phyloP scores from a whole-genome alignment of 2,329 filamentous ascomycete genomes.

The Diaporthe vexans region DNA sequence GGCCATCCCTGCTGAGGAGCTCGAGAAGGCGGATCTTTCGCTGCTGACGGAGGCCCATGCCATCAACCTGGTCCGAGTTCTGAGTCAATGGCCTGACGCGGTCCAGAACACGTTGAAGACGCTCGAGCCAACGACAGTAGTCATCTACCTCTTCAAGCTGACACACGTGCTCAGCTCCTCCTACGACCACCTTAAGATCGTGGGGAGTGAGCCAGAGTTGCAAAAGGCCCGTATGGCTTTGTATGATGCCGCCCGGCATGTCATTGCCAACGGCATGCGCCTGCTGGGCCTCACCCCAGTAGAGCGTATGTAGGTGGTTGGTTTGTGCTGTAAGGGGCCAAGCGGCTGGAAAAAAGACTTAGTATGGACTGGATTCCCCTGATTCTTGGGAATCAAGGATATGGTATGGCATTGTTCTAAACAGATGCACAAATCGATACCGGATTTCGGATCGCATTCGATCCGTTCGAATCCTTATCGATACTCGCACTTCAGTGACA shows the following conservation, averaged over 20 bases:
- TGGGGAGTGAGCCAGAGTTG: conserved; percentile 82
- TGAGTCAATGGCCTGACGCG: conserved; percentile 89
- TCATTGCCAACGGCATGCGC: conserved; percentile 86
- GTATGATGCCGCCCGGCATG: conserved; percentile 81
- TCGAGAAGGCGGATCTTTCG: conserved; percentile 74
- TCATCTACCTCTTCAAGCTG: conserved; percentile 85
- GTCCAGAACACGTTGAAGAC: conserved; percentile 88
- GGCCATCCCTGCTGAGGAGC: conserved; percentile 66
- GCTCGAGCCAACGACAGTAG: conserved; percentile 72
- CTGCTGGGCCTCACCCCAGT: conserved; percentile 84
- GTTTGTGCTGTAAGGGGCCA: not conserved
- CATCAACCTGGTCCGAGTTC: conserved; percentile 78
- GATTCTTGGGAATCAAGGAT: not conserved
- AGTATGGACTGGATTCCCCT: not conserved
- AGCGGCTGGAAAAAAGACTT: not conserved
- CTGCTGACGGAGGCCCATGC: conserved; percentile 81
- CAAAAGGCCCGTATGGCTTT: conserved; percentile 81
- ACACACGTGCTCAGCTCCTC: conserved; percentile 83
- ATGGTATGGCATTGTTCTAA: not conserved
- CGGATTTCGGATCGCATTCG: not conserved
- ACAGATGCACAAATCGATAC: not conserved
- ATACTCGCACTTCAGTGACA: not conserved
- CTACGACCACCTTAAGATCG: conserved; percentile 85
- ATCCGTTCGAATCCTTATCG: not conserved
- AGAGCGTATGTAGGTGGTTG: conserved; percentile 62